These are phyloP conservation scores for Paramecium sonneborni DNA, from an alignment of 73 alveolate genomes.

Conservation along the genomic window DNA sequence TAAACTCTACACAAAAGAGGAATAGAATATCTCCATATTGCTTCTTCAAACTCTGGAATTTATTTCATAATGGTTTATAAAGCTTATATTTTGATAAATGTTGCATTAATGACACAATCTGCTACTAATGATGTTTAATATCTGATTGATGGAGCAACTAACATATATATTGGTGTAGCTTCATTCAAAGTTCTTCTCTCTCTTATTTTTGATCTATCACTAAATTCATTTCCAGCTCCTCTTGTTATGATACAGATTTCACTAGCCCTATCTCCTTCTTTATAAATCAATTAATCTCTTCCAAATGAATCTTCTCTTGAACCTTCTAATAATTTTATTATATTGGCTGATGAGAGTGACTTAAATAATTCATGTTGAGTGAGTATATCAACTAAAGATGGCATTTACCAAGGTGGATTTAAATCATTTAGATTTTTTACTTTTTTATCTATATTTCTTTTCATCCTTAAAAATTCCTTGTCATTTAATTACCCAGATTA, in stretches of 20 bases:
- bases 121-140: slow-evolving; percentile 58
- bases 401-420: slow-evolving; percentile 59
- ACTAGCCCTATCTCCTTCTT: slow-evolving; percentile 57
- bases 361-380: slow-evolving; percentile 42
- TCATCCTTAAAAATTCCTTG: slow-evolving; percentile 36
- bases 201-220: not conserved
- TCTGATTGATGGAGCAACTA: slow-evolving; percentile 56
- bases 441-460: slow-evolving; percentile 52
- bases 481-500: slow-evolving; percentile 46
- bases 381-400: slow-evolving; percentile 8
- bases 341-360: not conserved
- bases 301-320: slow-evolving; percentile 47
- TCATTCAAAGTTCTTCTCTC: slow-evolving; percentile 23
- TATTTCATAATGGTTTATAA: not conserved
- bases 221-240: slow-evolving; percentile 63
- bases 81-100: not conserved
- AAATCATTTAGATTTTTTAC: slow-evolving; percentile 21
- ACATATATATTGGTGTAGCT: slow-evolving; percentile 21
- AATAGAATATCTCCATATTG: not conserved
- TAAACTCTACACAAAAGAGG: not conserved
- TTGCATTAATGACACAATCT: slow-evolving; percentile 43
- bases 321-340: slow-evolving; percentile 5
- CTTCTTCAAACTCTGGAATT: slow-evolving; percentile 27
- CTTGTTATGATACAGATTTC: slow-evolving; percentile 44
- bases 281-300: slow-evolving; percentile 34